Evolutionary conservation across 768 basidiomycete genomes (phyloP).

Genomic region (Tricholoma matsutake): DNA sequence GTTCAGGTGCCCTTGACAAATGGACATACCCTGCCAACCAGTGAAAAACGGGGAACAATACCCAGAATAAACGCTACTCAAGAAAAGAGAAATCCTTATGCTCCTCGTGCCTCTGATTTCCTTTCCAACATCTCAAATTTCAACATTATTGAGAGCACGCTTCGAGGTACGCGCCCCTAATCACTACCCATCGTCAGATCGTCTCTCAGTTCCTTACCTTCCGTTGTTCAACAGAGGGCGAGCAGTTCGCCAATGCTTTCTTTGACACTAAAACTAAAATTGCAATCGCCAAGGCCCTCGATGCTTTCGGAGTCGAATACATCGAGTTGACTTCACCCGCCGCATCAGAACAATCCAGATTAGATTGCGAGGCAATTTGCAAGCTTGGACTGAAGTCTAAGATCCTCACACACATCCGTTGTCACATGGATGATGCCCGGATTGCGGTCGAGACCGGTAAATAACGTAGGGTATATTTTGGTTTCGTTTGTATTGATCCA

Average conservation of each 20-base stretch:
- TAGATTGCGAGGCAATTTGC: constrained; percentile 98
- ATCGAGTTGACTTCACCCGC: constrained; percentile 98
- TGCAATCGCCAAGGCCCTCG: constrained; percentile 95
- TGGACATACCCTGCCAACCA: constrained; percentile 32
- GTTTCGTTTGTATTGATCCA: constrained; percentile 3
- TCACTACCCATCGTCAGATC: constrained; percentile 7
- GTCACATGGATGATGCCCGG: constrained; percentile 99
- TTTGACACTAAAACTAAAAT: constrained; percentile 99
- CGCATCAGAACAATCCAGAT: constrained; percentile 91
- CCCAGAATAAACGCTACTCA: constrained; percentile 33
- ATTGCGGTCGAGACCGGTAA: constrained; percentile 97
- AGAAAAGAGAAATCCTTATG: constrained; percentile 72
- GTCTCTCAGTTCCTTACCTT: constrained; percentile 8
- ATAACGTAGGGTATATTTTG: constrained; percentile 14
- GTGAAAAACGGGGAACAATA: constrained; percentile 44
- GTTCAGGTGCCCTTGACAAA: constrained; percentile 62
- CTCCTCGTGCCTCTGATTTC: constrained; percentile 88
- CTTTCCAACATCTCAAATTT: constrained; percentile 91
- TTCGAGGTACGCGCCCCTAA: constrained; percentile 63
- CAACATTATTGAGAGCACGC: constrained; percentile 95
- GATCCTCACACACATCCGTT: constrained; percentile 98
- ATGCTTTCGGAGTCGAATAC: constrained; percentile 99
- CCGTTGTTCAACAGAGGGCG: constrained; percentile 68
- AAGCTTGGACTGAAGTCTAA: constrained; percentile 95
- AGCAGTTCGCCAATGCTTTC: constrained; percentile 99